phyloP scores from a whole-genome alignment of 2,329 filamentous ascomycete species.

The Chaetomium olivaceum region DNA sequence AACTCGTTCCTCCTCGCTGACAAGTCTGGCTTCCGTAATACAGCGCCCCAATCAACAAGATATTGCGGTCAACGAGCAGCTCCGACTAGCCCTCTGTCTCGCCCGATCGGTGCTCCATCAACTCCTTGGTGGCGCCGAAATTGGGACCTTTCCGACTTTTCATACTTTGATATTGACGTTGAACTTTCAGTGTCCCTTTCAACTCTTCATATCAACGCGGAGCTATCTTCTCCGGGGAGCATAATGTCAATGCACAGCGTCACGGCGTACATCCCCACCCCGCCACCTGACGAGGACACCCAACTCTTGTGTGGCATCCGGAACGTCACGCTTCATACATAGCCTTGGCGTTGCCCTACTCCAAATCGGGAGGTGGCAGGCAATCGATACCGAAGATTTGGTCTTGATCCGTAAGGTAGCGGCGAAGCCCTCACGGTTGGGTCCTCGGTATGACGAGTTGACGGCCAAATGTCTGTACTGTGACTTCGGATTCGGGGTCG shows the following conservation, averaged over 20 bases:
- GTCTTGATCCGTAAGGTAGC: not conserved
- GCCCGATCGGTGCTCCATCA: slow-evolving; percentile 5
- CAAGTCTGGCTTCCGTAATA: slow-evolving; percentile 1
- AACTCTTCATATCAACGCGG: slow-evolving; percentile 8
- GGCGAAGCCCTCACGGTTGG: not conserved
- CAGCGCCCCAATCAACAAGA: not conserved
- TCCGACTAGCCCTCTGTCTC: slow-evolving; percentile 1
- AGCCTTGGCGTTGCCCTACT: slow-evolving; percentile 11
- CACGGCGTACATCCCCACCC: not conserved
- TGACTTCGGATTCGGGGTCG: slow-evolving; percentile 11
- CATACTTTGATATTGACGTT: slow-evolving; percentile 4
- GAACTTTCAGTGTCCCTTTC: slow-evolving; percentile 8
- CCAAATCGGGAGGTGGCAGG: slow-evolving; percentile 11
- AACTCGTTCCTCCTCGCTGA: not conserved
- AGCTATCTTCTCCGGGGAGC: not conserved
- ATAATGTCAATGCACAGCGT: not conserved
- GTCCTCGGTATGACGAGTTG: slow-evolving; percentile 13
- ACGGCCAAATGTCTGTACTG: slow-evolving; percentile 3
- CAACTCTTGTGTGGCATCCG: slow-evolving; percentile 3
- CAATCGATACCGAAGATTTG: not conserved
- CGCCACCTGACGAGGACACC: not conserved
- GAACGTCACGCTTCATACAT: not conserved
- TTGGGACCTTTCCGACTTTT: slow-evolving; percentile 9
- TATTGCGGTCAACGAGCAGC: slow-evolving; percentile 5
- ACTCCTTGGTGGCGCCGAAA: slow-evolving; percentile 7